Conservation (phyloP, 31 red algal genomes). For the Asparagopsis taxiformis region DNA sequence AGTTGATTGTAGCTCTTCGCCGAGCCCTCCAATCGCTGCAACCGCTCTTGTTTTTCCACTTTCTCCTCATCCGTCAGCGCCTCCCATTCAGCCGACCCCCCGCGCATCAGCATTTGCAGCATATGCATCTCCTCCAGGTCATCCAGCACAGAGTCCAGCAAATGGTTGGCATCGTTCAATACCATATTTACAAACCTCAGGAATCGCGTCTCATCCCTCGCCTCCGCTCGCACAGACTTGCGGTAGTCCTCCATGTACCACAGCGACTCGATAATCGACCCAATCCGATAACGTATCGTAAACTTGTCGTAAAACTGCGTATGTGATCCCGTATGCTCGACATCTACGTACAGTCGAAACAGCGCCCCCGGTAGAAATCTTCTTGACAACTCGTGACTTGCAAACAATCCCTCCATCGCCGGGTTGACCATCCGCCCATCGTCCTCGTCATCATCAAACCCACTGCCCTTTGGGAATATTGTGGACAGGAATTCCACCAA, state of each 20-base stretch:
- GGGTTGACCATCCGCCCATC: slow-evolving; percentile 31
- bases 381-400: slow-evolving; percentile 57
- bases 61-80: slow-evolving; percentile 74
- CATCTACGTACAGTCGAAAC: slow-evolving; percentile 97
- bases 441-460: slow-evolving; percentile 53
- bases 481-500: slow-evolving; percentile 80
- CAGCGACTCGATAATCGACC: slow-evolving; percentile 77
- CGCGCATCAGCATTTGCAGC: slow-evolving; percentile 72
- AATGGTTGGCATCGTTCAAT: slow-evolving; percentile 96
- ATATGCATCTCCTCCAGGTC: slow-evolving; percentile 84
- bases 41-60: slow-evolving; percentile 77
- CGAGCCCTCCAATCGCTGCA: slow-evolving; percentile 74
- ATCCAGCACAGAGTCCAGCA: slow-evolving; percentile 87
- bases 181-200: slow-evolving; percentile 97
- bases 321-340: slow-evolving; percentile 94
- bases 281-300: slow-evolving; percentile 90
- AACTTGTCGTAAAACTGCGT: slow-evolving; percentile 99
- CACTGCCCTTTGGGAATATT: slow-evolving; percentile 68
- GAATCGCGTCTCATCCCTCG: slow-evolving; percentile 77
- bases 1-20: slow-evolving; percentile 82
- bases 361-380: slow-evolving; percentile 83
- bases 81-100: slow-evolving; percentile 60
- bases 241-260: slow-evolving; percentile 89
- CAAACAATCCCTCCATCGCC: slow-evolving; percentile 79
- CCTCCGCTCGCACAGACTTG: slow-evolving; percentile 70